Base-by-base conservation (phyloP, 2,329 filamentous ascomycete species). In the Calonectria honghensis region DNA sequence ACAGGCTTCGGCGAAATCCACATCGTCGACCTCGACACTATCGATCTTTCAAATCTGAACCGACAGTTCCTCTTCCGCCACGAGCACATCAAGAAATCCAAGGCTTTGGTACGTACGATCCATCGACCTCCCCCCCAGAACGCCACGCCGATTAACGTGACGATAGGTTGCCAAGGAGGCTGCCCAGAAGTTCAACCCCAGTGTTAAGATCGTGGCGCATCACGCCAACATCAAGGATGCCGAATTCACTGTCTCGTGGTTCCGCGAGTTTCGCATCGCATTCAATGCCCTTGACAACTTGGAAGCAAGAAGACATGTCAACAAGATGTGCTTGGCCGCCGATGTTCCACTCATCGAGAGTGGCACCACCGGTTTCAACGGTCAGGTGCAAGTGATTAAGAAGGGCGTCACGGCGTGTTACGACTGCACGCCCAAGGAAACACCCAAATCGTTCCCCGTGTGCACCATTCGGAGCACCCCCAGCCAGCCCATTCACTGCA, bases 201-300 rank as follows among this genome's bases (percentile, higher is more conserved):
- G 92, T 76, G 94, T 95, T 79, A 95, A 94, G 83, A 94, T 99
- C 79, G 91, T 95, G 80, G 95, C 97, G 37, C 93, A 98, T 81
- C 96, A 98, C 86, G 95, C 94, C 76, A 98, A 98, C 82, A 98
- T 99, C 86, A 98, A 98, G 85, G 96, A 98, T 77, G 81, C 89
- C 9, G 90, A 94, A 76, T 99, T 98, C 87, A 94, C 94, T 79
- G 91, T 98, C 70, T 91, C 93, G 65, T 99, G 96, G 95, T 99
- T 98, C 83, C 90, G 91, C 79, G 86, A 88, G 10, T 99, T 98
- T 84, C 89, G 90, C 64, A 87, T 98, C 32, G 96, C 98, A 11
- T 98, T 99, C 89, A 99, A 99, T 85, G 97, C 97, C 67, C 90
- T 99, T 50, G 97, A 99, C 85, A 99, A 99, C 80, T 89, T 99